A percentile compares a stretch with the other conserved stretches of the same genome.
These are phyloP conservation scores for Penicillium fimorum DNA, from an alignment of 495 filamentous ascomycete genomes.

Conservation along the genomic window DNA sequence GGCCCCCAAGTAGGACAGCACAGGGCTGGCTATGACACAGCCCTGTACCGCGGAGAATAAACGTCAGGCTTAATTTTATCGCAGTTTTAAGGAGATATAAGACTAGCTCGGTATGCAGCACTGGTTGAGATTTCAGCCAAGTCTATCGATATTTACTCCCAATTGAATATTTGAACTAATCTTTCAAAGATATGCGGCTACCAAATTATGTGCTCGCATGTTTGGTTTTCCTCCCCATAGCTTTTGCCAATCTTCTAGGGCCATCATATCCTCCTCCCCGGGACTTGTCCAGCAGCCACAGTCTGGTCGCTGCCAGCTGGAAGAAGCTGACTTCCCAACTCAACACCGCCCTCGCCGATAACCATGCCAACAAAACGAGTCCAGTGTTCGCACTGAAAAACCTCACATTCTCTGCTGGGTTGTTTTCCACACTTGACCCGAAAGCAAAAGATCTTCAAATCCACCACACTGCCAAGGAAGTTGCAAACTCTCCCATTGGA, in stretches of 20 bases:
- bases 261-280: constrained; percentile 37
- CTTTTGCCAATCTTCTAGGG: constrained; percentile 31
- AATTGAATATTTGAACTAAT: not conserved
- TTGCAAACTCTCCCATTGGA: constrained; percentile 26
- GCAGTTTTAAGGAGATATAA: not conserved
- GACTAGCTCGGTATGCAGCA: not conserved
- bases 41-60: not conserved
- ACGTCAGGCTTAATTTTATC: not conserved
- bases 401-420: constrained; percentile 43
- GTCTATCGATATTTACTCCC: not conserved
- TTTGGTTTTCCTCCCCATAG: constrained; percentile 13
- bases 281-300: constrained; percentile 37
- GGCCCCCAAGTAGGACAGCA: not conserved
- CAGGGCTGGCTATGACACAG: not conserved
- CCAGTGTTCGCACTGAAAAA: constrained; percentile 27
- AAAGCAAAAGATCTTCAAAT: constrained; percentile 37
- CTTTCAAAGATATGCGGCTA: not conserved
- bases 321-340: constrained; percentile 37
- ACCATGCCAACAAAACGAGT: not conserved
- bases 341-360: constrained; percentile 7
- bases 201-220: not conserved
- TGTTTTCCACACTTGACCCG: constrained; percentile 38
- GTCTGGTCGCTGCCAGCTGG: constrained; percentile 39
- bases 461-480: constrained; percentile 19
- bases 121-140: not conserved